A percentile compares a stretch with the other conserved stretches of the same genome.
phyloP scores from a whole-genome alignment of 306 rosid genomes.

The Inga leiocalycina region DNA sequence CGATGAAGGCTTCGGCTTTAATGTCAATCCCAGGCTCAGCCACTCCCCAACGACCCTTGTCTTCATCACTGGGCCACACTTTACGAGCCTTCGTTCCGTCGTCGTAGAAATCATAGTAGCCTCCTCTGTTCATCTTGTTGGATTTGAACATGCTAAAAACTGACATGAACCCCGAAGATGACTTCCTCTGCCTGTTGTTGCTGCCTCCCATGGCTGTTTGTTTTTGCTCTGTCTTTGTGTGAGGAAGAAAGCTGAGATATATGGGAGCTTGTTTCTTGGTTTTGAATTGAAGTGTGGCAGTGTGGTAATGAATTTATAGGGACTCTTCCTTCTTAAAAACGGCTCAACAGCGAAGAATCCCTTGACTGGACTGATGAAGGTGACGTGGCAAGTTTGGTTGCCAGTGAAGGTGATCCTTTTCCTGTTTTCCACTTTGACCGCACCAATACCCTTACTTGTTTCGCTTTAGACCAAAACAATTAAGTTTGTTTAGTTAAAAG shows the following conservation, averaged over 20 bases:
- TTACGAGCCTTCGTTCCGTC: slow-evolving; percentile 15
- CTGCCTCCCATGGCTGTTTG: neutral
- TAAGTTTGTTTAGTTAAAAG: neutral
- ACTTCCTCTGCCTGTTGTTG: slow-evolving; percentile 27
- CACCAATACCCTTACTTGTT: neutral
- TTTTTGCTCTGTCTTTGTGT: neutral
- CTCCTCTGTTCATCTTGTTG: slow-evolving; percentile 36
- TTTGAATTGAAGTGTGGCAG: neutral
- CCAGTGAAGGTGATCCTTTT: neutral
- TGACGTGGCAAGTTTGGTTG: slow-evolving; percentile 13
- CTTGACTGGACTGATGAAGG: neutral
- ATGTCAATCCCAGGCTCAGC: slow-evolving; percentile 67
- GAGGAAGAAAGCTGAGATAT: neutral
- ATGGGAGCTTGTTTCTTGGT: slow-evolving; percentile 8
- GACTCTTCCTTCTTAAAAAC: neutral
- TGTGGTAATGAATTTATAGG: slow-evolving; percentile 35
- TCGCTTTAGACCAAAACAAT: neutral
- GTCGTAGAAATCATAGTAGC: neutral
- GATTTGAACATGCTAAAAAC: slow-evolving; percentile 55
- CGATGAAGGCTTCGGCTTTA: slow-evolving; percentile 57
- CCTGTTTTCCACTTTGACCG: neutral
- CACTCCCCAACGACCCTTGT: slow-evolving; percentile 45
- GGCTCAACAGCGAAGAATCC: slow-evolving; percentile 20
- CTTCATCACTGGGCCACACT: slow-evolving; percentile 65
- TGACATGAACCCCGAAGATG: slow-evolving; percentile 37